Base-by-base conservation (phyloP, 306 rosid genomes). In the Vicia sativa region DNA sequence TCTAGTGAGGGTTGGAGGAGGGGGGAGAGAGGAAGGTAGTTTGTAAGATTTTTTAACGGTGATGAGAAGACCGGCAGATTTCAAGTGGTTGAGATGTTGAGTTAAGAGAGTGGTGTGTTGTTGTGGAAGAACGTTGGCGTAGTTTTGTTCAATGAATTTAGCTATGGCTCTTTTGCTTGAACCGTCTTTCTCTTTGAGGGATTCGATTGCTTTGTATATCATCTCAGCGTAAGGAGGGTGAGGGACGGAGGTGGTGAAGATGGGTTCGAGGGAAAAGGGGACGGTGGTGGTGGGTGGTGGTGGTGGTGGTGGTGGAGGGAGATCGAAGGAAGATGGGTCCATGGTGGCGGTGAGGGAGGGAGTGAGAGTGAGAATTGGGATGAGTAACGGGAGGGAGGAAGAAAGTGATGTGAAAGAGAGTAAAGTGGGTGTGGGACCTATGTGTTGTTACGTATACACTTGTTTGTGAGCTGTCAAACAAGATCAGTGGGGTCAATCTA, bases 81-180 rank as follows among this genome's bases (percentile, higher is more conserved):
- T 82, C 80, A 90, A 73, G 4, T 79, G 82, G 74, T 80, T 78
- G 29, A 90, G 89, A 34, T 87, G 82, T 46, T 80, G 82, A 62
- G 84, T 79, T 70, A 90, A 79, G 62, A 85, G 6, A 38, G 81
- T 19, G 0, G 77, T 2, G 84, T 82, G 87, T 26, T 72, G 74
- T 0, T 85, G 43, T 0, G 90, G 95, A 21, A 87, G 87, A 46
- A 56, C 81, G 48, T 62, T 66, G 4, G 48, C 7, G 82, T 83
- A 84, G 5, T 29, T 60, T 57, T 73, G 81, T 67, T 85, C 86
- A 44, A 90, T 87, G 79, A 78, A 87, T 75, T 86, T 90, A 0
- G 73, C 81, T 37, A 90, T 90, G 0, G 96, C 95, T 28, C 74
- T 71, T 71, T 80, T 83, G 82, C 91, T 90, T n/a, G 95, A 90